phyloP scores from a whole-genome alignment of 129 eudicot species.

The Calendula officinalis region DNA sequence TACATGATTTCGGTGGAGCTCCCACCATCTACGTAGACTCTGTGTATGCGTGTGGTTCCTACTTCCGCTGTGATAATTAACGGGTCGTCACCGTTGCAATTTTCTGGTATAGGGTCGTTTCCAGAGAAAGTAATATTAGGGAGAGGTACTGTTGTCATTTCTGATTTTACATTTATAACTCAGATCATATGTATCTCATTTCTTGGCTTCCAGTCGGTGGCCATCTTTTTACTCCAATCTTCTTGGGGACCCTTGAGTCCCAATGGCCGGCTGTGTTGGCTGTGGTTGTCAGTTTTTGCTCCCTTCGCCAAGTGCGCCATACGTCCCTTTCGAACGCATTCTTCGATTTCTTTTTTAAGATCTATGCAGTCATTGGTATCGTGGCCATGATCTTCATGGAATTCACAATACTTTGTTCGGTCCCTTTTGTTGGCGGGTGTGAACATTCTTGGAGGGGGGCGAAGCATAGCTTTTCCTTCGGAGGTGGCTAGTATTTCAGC shows the following conservation, averaged over 20 bases:
- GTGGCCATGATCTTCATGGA: conserved; percentile 1
- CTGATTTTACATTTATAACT: background rate
- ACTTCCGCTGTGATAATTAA: background rate
- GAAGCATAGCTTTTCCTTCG: background rate
- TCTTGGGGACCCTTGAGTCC: background rate
- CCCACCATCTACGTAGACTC: background rate
- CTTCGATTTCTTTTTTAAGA: background rate
- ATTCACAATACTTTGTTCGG: background rate
- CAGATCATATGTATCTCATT: background rate
- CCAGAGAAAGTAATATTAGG: background rate
- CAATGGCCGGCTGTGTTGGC: background rate
- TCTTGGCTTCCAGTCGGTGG: background rate
- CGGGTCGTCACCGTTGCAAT: background rate
- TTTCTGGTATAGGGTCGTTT: background rate
- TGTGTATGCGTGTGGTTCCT: background rate
- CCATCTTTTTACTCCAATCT: background rate
- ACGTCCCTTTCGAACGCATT: background rate
- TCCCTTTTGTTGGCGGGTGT: conserved; percentile 1
- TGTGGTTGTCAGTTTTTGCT: background rate
- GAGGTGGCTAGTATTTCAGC: background rate
- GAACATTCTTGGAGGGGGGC: background rate
- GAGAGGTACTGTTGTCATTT: background rate
- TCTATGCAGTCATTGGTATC: background rate
- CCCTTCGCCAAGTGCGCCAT: conserved; percentile 1
- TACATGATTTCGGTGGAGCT: background rate